Percentiles rank a stretch among this genome's conserved stretches.
phyloP scores from a whole-genome alignment of 2,329 filamentous ascomycete species.

The Cladophialophora psammophila region DNA sequence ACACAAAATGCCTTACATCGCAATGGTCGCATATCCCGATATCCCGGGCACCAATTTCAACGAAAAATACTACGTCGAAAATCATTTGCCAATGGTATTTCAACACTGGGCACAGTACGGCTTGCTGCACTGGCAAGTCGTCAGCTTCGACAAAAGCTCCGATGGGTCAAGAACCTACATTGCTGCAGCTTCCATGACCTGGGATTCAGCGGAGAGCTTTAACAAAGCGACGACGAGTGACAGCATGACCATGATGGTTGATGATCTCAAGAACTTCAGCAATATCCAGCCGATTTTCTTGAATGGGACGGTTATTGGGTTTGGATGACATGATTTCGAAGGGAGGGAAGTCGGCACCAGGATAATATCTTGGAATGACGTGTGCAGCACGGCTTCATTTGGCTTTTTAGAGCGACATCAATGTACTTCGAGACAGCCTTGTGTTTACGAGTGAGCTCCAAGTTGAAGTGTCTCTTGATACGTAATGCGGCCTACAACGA shows the following conservation, averaged over 20 bases:
- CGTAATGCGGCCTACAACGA: too few species aligned
- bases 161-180: slow-evolving; percentile 9
- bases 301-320: neutral
- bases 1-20: slow-evolving; percentile 22
- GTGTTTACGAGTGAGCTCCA: too few species aligned
- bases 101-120: slow-evolving; percentile 20
- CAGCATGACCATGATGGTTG: neutral
- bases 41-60: slow-evolving; percentile 16
- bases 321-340: neutral
- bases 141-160: slow-evolving; percentile 15
- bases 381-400: too few species aligned
- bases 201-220: neutral
- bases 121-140: slow-evolving; percentile 22
- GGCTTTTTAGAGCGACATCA: too few species aligned
- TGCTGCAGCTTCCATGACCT: neutral
- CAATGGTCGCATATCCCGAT: slow-evolving; percentile 23
- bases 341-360: too few species aligned
- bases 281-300: slow-evolving; percentile 2
- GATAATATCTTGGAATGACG: too few species aligned
- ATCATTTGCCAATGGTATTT: slow-evolving; percentile 14
- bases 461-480: too few species aligned
- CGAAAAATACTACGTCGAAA: slow-evolving; percentile 17
- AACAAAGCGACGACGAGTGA: neutral
- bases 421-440: too few species aligned
- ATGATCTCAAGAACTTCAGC: neutral